Evolutionary conservation across 2,329 filamentous ascomycete genomes (phyloP), one percentile per base, ranked within the genome.

Genomic region (Paecilomyces sp.): DNA sequence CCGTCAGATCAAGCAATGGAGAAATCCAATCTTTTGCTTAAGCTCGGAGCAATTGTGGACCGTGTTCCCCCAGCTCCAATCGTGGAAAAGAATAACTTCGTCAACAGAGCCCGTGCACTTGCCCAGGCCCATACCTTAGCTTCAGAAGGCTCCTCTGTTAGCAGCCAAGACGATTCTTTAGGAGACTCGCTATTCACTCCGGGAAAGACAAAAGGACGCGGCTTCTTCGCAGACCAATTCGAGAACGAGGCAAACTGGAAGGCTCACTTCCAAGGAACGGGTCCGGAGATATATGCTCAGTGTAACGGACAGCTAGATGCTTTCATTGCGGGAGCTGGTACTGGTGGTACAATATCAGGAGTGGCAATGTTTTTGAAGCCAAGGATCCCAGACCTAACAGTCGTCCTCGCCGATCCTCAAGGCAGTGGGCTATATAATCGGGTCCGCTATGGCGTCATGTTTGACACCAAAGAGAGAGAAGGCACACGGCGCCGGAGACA

Each of bases 201-300:
- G 3, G 60, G 59, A 34, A 63, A 65, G 12, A 84, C 85, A 66
- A 81, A 80, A 36, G 93, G 91, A 64, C 81, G 85, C 56, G 94
- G 94, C 24, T 92, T 96, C 76, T 99, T 97, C 72, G 92, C 93
- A 0, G 90, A 99, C 74, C 94, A 99, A 72, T 99, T 99, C 71
- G 94, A 99, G 77, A 93, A 89, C 28, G 80, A 85, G 56, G 90
- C 92, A 33, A 99, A 99, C 75, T 96, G 89, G 83, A 81, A 83
- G 54, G 92, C 94, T 1, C 94, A 99, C 77, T 86, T 88, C 67
- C 79, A 83, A 22, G 85, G 86, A 13, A 99, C 94, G 0, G 94
- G 94, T 0, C 94, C 93, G 0, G 94, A 99, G 77, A 94, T 99
- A 65, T 89, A 85, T 68, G 77, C 80, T 0, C 94, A 99, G 77